Evolutionary conservation across 805 yeast genomes (phyloP).

Genomic region (Pichia gijzeniarum): DNA sequence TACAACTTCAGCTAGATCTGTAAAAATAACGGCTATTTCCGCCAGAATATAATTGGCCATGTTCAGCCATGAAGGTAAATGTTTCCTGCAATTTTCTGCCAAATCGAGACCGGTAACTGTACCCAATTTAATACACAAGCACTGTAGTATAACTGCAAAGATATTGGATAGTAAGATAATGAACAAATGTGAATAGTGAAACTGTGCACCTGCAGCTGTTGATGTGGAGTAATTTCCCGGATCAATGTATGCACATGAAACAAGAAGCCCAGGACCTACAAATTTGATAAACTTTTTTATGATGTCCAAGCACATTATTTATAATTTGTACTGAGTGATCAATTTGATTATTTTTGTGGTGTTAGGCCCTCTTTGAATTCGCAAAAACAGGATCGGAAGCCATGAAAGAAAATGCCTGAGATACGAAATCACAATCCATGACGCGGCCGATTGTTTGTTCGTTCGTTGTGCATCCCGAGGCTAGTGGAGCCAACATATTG

Average conservation of each 20-base stretch:
- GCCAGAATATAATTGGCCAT: constrained; percentile 60
- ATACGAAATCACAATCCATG: too few species aligned
- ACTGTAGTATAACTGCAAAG: constrained; percentile 78
- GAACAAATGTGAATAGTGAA: constrained; percentile 66
- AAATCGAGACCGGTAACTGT: constrained; percentile 85
- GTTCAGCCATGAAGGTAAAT: constrained; percentile 65
- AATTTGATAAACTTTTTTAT: constrained; percentile 52
- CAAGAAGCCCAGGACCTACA: constrained; percentile 84
- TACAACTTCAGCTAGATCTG: constrained; percentile 90
- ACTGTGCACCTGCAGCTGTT: constrained; percentile 81
- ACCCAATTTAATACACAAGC: constrained; percentile 78
- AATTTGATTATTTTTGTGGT: too few species aligned
- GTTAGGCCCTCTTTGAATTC: too few species aligned
- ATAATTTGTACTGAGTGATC: too few species aligned
- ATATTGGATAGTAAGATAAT: constrained; percentile 70
- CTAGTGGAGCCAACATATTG: too few species aligned
- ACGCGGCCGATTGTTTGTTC: too few species aligned
- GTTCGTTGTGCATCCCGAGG: too few species aligned
- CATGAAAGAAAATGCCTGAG: too few species aligned
- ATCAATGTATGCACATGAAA: constrained; percentile 87
- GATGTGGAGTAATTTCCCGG: constrained; percentile 93
- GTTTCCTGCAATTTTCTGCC: constrained; percentile 74
- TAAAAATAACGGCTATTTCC: constrained; percentile 83
- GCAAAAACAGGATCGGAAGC: too few species aligned
- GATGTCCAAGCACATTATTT: constrained; percentile 14